Percentiles rank a stretch among this genome's conserved stretches.
Conservation (phyloP, 2,329 filamentous ascomycete genomes). For the Fusarium bulbicola region DNA sequence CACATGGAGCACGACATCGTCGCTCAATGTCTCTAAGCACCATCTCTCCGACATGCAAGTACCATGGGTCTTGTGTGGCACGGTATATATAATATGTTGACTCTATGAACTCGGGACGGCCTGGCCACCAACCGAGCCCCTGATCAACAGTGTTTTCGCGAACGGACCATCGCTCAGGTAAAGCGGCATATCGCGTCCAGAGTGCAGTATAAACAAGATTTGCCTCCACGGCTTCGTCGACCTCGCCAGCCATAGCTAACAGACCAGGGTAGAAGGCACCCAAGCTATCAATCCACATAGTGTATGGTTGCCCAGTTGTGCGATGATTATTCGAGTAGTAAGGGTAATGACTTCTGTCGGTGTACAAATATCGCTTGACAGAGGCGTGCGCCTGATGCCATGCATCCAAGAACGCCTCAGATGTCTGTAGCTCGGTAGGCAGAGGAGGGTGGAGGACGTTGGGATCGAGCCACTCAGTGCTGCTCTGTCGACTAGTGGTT, state of each 20-base stretch:
- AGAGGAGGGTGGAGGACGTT: conserved; percentile 70
- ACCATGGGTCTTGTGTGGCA: conserved; percentile 94
- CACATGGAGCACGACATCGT: conserved; percentile 89
- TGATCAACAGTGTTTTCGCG: conserved; percentile 84
- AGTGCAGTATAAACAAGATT: conserved; percentile 91
- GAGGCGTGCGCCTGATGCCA: conserved; percentile 89
- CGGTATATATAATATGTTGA: conserved; percentile 96
- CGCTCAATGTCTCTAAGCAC: conserved; percentile 86
- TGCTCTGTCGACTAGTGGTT: conserved; percentile 52
- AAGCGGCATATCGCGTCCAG: conserved; percentile 92
- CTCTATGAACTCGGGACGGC: conserved; percentile 95
- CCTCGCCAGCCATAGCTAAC: conserved; percentile 83
- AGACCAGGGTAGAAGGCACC: conserved; percentile 95
- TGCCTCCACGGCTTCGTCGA: conserved; percentile 90
- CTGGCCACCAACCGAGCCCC: conserved; percentile 92
- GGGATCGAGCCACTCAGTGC: conserved; percentile 65
- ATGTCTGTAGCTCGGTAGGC: conserved; percentile 71
- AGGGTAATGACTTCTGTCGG: conserved; percentile 78
- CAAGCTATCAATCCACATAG: conserved; percentile 95
- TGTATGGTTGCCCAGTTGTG: conserved; percentile 84
- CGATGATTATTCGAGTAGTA: conserved; percentile 94
- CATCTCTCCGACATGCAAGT: conserved; percentile 96
- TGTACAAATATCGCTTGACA: conserved; percentile 92
- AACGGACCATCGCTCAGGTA: conserved; percentile 94
- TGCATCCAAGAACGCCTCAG: conserved; percentile 80